A percentile compares a stretch with the other conserved stretches of the same genome.
phyloP scores from a whole-genome alignment of 345 rosid genomes.

The Syzygium aromaticum region DNA sequence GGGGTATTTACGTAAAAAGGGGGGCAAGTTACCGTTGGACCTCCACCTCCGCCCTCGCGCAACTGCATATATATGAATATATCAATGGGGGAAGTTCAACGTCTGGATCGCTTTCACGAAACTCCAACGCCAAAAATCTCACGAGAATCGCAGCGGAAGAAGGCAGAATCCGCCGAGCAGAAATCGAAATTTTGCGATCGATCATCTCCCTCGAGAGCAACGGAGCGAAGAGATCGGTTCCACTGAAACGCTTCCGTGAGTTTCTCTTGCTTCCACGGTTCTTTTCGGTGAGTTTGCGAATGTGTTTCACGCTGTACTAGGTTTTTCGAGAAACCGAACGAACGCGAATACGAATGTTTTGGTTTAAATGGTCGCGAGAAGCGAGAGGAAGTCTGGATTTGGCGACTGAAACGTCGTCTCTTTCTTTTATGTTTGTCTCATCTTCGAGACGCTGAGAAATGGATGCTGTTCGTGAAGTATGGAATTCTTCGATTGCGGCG shows the following conservation, averaged over 20 bases:
- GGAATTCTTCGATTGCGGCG: not conserved
- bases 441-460: not conserved
- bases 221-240: not conserved
- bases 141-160: not conserved
- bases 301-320: not conserved
- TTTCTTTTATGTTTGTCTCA: not conserved
- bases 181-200: not conserved
- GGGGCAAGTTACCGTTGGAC: slow-evolving; percentile 2
- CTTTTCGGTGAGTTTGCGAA: not conserved
- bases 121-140: not conserved
- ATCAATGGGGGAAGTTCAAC: not conserved
- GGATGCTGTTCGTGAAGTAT: not conserved
- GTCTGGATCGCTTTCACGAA: not conserved
- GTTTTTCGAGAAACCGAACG: not conserved
- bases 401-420: not conserved
- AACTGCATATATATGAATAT: not conserved
- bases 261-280: not conserved
- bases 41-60: not conserved
- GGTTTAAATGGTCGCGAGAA: not conserved
- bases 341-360: not conserved
- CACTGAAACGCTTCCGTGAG: not conserved
- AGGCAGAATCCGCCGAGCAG: not conserved
- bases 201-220: not conserved
- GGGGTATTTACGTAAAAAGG: slow-evolving; percentile 5
- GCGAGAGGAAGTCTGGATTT: not conserved